Evolutionary conservation across 208 protist species (phyloP), one percentile per base, ranked within the genome.

Genomic region (Crithidia brevicula): DNA sequence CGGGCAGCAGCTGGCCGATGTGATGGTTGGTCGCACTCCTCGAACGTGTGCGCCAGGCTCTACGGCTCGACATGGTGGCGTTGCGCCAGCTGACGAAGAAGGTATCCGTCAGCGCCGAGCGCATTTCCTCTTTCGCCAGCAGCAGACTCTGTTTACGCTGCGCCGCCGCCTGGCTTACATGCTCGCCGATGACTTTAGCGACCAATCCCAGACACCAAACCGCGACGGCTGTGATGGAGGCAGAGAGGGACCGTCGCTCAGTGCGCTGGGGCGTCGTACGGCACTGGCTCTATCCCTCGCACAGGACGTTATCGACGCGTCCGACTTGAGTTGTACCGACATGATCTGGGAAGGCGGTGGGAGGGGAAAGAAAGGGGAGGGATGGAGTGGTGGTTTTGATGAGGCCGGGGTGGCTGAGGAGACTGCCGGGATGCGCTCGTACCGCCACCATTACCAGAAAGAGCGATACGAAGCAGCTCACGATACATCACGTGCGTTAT

Each of bases 91-190:
- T 16, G 4, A 22, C 1, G 5, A 6, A 25, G n/a, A 23, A 6
- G 3, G 16, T n/a, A 3, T 23, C 10, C 22, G 5, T 4, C 22
- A n/a, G 9, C 4, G 22, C 16, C 4, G 3, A 4, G 36, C 7
- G 2, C 36, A 47, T 16, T 1, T 62, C 57, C 58, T n/a, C 61
- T 75, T 69, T 45, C 52, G 30, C 4, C 70, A 47, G 53, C 70
- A 76, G 45, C 70, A 76, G 30, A 13, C 20, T 8, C 31, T 76
- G 8, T 70, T 76, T 52, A 22, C 46, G 3, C 38, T 76, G 54
- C 70, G 70, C 8, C 70, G 70, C n/a, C 70, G 56, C 36, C 54
- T 76, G 1, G 70, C 70, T 16, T 76, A 76, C 62, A 34, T 76
- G 22, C 46, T 76, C 28, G 70, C 70, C 16, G 40, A 31, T 38